Evolutionary conservation across 208 protist genomes (phyloP), one percentile per base, ranked within the genome.

Genomic region (Wallacemonas sp.): DNA sequence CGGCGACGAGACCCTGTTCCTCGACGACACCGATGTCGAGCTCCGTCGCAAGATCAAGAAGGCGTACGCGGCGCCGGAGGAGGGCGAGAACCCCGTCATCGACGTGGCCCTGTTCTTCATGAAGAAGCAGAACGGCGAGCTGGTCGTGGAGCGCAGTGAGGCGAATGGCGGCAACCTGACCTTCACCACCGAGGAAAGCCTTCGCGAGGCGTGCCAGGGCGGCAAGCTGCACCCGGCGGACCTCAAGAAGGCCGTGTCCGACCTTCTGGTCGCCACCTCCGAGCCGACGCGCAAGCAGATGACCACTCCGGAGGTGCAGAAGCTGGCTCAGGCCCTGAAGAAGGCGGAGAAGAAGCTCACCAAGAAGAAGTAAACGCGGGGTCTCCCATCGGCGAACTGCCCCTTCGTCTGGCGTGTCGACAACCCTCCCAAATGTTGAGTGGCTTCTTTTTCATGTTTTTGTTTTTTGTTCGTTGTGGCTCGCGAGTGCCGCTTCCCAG

Each of bases 31-130:
- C 26, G 84, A 88, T 18, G 91, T 92, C 70, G 97, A 98, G 38
- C 83, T 99, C 10, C 82, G 91, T 10, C 76, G 83, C 20, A 99
- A 99, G 78, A 95, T 99, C 23, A 98, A 96, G 61, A 97, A 97
- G 66, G 97, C 97, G 22, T 99, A 94, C 77, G 98, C 94, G 68
- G 94, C 96, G 5, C 81, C 81, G 0, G 87, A 89, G 23, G 91
- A 97, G 50, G 45, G 54, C 10, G 67, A 77, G 25, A 98, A 99
- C 72, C 95, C 97, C 10, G 86, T 98, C 8, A 78, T 98, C 29
- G 84, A 96, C 25, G 74, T 98, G 29, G 81, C 92, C 1, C 67
- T 84, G 62, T 79, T 91, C 59, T 63, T 97, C 14, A 38, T 96
- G 8, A 31, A 62, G 2, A 67, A 67, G 14, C 39, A 74, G 1